Conservation (phyloP, 352 stramenopile species). For the Phytopythium vexans region DNA sequence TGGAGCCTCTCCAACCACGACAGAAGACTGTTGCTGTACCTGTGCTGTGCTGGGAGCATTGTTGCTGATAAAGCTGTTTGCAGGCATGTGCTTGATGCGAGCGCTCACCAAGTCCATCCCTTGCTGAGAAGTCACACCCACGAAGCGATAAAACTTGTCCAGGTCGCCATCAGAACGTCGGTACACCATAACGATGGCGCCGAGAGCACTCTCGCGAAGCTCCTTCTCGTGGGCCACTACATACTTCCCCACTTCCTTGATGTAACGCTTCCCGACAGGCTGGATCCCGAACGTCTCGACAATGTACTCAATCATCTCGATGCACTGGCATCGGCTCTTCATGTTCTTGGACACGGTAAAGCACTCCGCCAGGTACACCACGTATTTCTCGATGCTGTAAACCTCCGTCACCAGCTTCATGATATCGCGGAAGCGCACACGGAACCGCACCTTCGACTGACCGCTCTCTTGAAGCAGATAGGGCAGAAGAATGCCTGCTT, state of each 20-base stretch:
- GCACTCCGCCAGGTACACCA: constrained; percentile 73
- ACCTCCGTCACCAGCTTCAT: constrained; percentile 78
- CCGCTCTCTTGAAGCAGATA: constrained; percentile 84
- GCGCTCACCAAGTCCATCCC: constrained; percentile 73
- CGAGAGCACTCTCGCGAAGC: constrained; percentile 75
- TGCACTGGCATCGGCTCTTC: constrained; percentile 83
- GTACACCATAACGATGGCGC: constrained; percentile 69
- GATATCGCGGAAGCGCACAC: constrained; percentile 79
- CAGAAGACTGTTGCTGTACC: constrained; percentile 8
- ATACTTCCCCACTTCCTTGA: constrained; percentile 81
- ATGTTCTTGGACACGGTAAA: constrained; percentile 85
- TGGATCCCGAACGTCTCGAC: constrained; percentile 58
- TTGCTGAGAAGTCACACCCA: constrained; percentile 72
- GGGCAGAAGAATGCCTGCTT: constrained; percentile 77
- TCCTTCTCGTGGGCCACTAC: constrained; percentile 81
- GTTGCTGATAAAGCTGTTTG: constrained; percentile 19
- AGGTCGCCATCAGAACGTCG: constrained; percentile 56
- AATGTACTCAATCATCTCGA: constrained; percentile 80
- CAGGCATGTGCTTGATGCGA: constrained; percentile 74
- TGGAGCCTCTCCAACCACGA: constrained; percentile 21
- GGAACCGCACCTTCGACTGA: constrained; percentile 81
- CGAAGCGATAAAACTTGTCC: constrained; percentile 78
- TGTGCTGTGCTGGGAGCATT: constrained; percentile 9
- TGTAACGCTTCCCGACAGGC: constrained; percentile 61
- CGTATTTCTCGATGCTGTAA: constrained; percentile 79